Evolutionary conservation across 345 rosid species (phyloP), one percentile per base, ranked within the genome.

Genomic region (Eucalyptus erythrocorys): DNA sequence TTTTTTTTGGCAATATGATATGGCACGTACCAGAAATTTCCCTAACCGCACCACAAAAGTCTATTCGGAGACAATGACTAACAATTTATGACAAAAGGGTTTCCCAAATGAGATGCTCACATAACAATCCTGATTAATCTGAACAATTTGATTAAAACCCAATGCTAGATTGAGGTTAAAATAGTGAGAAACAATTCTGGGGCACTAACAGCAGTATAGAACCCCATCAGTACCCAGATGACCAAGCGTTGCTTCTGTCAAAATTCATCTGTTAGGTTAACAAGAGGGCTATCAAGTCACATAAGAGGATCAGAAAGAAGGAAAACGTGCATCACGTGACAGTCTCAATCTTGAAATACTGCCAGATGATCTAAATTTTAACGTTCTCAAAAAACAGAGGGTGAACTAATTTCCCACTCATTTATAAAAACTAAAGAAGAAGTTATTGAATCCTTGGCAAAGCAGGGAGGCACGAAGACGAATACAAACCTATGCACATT

Each of bases 401-500:
- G 84, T 6, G 30, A 76, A 37, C 82, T 76, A 37, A 19, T 76
- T 76, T 37, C 82, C 76, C 82, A 37, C 82, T 76, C 7, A 22
- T 76, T 43, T 13, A 19, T 10, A 10, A 37, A 37, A 76, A 21
- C 84, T 40, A 76, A 76, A 40, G 47, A 76, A 76, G 81, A 37
- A 40, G 47, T 76, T 37, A 76, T 2, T 40, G 11, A 40, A 76
- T 49, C 24, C 43, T 86, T 48, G 87, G 48, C 27, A 88, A n/a
- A 43, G 53, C 49, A 82, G 37, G 47, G 87, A 80, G 88, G 79
- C 90, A 53, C n/a, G 86, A 82, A 87, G 89, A 50, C 37, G 76
- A 86, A 88, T 22, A 76, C 37, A 64, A n/a, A 95, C 99, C 99
- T 93, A 98, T 97, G 97, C 98, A 98, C 99, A 96, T 98, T 81